phyloP scores from a whole-genome alignment of 2,329 filamentous ascomycete species.

The Fusarium scirpi region DNA sequence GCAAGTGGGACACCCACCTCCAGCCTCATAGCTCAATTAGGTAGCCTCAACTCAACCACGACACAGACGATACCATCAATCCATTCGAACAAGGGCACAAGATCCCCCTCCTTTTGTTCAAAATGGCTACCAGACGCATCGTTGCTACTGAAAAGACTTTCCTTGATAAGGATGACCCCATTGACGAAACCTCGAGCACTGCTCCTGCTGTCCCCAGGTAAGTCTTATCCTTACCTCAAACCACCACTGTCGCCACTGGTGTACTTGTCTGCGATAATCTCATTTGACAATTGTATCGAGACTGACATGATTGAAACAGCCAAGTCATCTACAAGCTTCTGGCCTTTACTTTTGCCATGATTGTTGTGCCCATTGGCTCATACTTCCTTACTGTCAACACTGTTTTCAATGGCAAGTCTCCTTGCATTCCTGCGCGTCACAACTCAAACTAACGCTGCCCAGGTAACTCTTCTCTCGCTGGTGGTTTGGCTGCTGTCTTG shows the following conservation, averaged over 20 bases:
- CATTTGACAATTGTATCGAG: neutral
- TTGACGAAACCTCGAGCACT: constrained; percentile 74
- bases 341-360: constrained; percentile 91
- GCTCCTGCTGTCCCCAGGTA: constrained; percentile 86
- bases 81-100: neutral
- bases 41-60: constrained; percentile 24
- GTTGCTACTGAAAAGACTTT: constrained; percentile 74
- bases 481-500: constrained; percentile 85
- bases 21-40: constrained; percentile 14
- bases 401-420: constrained; percentile 76
- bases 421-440: constrained; percentile 5
- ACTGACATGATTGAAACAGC: constrained; percentile 56
- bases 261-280: neutral
- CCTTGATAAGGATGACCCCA: constrained; percentile 68
- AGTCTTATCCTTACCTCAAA: constrained; percentile 50
- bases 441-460: constrained; percentile 21
- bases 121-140: constrained; percentile 78
- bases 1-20: constrained; percentile 39
- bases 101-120: constrained; percentile 30
- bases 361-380: constrained; percentile 84
- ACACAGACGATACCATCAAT: constrained; percentile 7
- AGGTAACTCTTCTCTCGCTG: constrained; percentile 92
- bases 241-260: constrained; percentile 14
- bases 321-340: constrained; percentile 91
- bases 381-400: constrained; percentile 86